Evolutionary conservation across 805 yeast species (phyloP).

Genomic region (Hanseniaspora taiwanica): DNA sequence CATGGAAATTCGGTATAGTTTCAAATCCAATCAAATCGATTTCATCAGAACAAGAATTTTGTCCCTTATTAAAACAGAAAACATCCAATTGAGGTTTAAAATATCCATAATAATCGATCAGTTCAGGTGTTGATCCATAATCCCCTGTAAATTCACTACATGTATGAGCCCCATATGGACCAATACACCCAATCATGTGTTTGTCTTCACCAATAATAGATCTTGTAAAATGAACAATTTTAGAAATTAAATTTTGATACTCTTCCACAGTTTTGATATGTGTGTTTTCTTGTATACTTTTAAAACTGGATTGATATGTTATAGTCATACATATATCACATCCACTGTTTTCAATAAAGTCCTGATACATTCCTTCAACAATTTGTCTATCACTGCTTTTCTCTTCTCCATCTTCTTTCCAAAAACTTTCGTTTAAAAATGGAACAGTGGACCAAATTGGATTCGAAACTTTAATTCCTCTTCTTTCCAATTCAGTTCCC

Average conservation of each 20-base stretch:
- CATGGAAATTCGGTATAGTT: slow-evolving; percentile 54
- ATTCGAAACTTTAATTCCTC: slow-evolving; percentile 32
- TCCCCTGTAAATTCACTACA: slow-evolving; percentile 57
- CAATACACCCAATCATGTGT: slow-evolving; percentile 40
- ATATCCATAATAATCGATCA: slow-evolving; percentile 21
- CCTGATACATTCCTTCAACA: slow-evolving; percentile 34
- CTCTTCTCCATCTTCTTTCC: slow-evolving; percentile 4
- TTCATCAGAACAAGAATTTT: not conserved
- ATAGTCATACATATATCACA: slow-evolving; percentile 36
- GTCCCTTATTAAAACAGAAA: slow-evolving; percentile 34
- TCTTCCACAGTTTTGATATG: slow-evolving; percentile 10
- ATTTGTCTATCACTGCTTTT: slow-evolving; percentile 26
- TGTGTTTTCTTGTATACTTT: slow-evolving; percentile 9
- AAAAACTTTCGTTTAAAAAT: slow-evolving; percentile 17
- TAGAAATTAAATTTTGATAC: slow-evolving; percentile 12
- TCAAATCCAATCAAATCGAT: slow-evolving; percentile 55
- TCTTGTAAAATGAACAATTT: slow-evolving; percentile 12
- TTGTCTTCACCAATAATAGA: not conserved
- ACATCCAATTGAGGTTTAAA: slow-evolving; percentile 25
- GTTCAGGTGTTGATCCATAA: slow-evolving; percentile 27
- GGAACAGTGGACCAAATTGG: slow-evolving; percentile 53
- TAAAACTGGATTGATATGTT: slow-evolving; percentile 48
- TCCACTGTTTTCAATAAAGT: slow-evolving; percentile 41
- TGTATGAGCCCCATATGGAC: slow-evolving; percentile 30
- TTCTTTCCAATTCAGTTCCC: slow-evolving; percentile 47